phyloP scores from a whole-genome alignment of 768 basidiomycete genomes.

The Boletus rex-veris region DNA sequence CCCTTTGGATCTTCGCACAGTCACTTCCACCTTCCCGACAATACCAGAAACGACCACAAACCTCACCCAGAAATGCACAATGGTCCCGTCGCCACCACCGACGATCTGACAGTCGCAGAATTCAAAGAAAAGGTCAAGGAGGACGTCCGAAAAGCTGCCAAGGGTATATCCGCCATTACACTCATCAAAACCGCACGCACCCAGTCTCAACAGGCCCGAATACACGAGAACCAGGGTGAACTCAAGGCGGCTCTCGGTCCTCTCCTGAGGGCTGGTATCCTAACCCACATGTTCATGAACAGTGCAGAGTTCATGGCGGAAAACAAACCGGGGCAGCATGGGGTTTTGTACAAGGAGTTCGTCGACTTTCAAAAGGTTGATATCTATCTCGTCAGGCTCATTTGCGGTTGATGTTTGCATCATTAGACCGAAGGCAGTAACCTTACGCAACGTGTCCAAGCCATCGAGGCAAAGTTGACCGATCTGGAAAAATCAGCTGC shows the following conservation, averaged over 20 bases:
- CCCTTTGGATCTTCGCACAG: constrained; percentile 32
- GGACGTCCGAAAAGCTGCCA: constrained; percentile 48
- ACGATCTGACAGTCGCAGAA: constrained; percentile 40
- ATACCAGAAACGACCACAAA: constrained; percentile 15
- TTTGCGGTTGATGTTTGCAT: constrained; percentile 11
- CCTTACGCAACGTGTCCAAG: constrained; percentile 39
- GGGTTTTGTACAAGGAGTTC: constrained; percentile 60
- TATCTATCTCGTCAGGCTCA: constrained; percentile 13
- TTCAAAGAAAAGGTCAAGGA: constrained; percentile 47
- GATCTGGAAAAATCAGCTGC: constrained; percentile 41
- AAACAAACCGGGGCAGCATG: constrained; percentile 46
- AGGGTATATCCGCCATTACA: constrained; percentile 55
- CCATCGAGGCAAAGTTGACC: constrained; percentile 44
- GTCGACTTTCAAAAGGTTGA: constrained; percentile 62
- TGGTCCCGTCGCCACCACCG: constrained; percentile 27
- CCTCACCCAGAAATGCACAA: constrained; percentile 37
- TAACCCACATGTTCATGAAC: constrained; percentile 57
- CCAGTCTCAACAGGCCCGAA: constrained; percentile 52
- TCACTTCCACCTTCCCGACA: constrained; percentile 13
- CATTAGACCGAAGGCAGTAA: constrained; percentile 38
- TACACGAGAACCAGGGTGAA: constrained; percentile 54
- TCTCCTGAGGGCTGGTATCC: constrained; percentile 57
- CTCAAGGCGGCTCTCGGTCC: constrained; percentile 57
- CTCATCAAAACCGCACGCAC: constrained; percentile 62
- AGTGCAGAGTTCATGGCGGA: constrained; percentile 54